Percentiles rank a stretch among this genome's conserved stretches.
Evolutionary conservation across 2,329 filamentous ascomycete species (phyloP).

Genomic region (Penicillium concentricum): DNA sequence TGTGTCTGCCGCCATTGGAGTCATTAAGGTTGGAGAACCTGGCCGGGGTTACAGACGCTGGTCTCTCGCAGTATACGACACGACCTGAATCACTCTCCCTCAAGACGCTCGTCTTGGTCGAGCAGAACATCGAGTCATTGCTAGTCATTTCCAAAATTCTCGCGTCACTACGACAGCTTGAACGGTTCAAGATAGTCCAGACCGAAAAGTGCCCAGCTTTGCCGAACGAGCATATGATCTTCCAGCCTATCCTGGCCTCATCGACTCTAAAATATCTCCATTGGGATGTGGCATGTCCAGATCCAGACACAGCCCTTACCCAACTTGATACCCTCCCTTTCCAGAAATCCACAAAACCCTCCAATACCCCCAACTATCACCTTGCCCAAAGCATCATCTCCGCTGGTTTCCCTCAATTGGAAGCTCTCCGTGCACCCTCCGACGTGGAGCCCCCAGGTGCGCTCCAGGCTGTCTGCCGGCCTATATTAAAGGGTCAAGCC

Average conservation of each 20-base stretch:
- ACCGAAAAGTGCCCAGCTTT: constrained; percentile 48
- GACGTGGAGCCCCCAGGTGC: constrained; percentile 46
- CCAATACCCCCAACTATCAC: constrained; percentile 42
- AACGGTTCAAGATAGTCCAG: constrained; percentile 55
- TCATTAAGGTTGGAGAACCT: constrained; percentile 58
- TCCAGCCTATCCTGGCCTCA: constrained; percentile 51
- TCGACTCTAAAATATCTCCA: constrained; percentile 53
- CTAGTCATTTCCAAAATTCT: constrained; percentile 54
- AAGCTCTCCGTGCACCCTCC: constrained; percentile 43
- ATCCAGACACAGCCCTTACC: constrained; percentile 37
- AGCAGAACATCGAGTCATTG: constrained; percentile 54
- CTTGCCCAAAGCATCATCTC: constrained; percentile 46
- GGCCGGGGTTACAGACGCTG: constrained; percentile 56
- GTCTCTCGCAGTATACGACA: constrained; percentile 52
- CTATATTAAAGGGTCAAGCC: constrained; percentile 38
- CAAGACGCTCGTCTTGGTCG: constrained; percentile 51
- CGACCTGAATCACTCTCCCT: constrained; percentile 48
- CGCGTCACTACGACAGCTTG: constrained; percentile 46
- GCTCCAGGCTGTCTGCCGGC: constrained; percentile 45
- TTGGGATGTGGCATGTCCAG: constrained; percentile 53
- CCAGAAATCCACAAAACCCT: constrained; percentile 32
- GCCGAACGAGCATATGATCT: constrained; percentile 42
- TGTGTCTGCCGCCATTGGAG: constrained; percentile 52
- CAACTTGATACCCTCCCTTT: constrained; percentile 41
- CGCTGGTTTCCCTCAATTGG: constrained; percentile 43